Evolutionary conservation across 495 filamentous ascomycete species (phyloP), one percentile per base, ranked within the genome.

Genomic region (Tuber microsphaerosporum): DNA sequence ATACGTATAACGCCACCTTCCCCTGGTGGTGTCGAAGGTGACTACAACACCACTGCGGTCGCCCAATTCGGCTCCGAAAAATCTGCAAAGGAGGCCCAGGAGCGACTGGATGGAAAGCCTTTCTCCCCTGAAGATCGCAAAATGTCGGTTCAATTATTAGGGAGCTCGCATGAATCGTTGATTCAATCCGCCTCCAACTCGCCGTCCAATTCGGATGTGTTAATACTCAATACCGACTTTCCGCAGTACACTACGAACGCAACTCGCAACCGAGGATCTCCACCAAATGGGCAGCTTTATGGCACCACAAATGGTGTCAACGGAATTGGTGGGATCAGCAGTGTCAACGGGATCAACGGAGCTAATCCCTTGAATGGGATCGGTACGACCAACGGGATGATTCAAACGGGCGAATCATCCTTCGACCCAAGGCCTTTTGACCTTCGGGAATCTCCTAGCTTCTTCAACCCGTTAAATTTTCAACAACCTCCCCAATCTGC

Each of bases 51-150:
- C 20, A 72, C 77, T 73, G 79, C 79, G 34, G 71, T 76, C 45
- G 79, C 79, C 65, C 37, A 74, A 37, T 81, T 81, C 43, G 75
- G 75, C 45, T 81, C 78, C 39, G 75, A 78, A n/a, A 70, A 81
- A 56, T 74, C 74, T 22, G 79, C 79, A n/a, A 43, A 81, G 20
- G 74, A 81, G 39, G 79, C 79, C 45, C 78, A 81, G 43, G 72
- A 76, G 12, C 76, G 75, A 34, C 76, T 81, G 22, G 73, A 81
- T 39, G 79, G 79, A 43, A 81, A 81, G 71, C 71, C 78, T 10
- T 51, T 80, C 39, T 75, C 76, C 31, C 72, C 70, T 16, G 72
- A 48, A 19, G 77, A 79, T 71, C 45, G 69, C 26, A 79, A 75
- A 22, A 77, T 79, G 70, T 79, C 70, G 2, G 77, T 79, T 73